Evolutionary conservation across 768 basidiomycete species (phyloP), one percentile per base, ranked within the genome.

Genomic region (Lentinula edodes): DNA sequence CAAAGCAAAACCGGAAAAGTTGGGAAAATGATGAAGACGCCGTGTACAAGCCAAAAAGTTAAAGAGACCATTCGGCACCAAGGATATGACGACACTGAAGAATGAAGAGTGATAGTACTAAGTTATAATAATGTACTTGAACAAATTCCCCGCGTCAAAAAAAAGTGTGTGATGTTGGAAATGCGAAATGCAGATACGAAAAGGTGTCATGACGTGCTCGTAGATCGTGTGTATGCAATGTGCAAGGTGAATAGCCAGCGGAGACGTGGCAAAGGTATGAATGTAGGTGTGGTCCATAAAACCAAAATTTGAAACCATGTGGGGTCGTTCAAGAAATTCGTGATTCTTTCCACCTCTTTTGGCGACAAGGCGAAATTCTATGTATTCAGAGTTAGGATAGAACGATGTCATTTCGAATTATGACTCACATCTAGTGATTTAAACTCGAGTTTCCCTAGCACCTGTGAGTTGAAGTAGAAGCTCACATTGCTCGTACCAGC

Each of bases 401-500:
- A 28, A 28, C 28, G 28, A 28, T 28, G 28, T 28, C 28, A 28
- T 28, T 28, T 28, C 28, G 1, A n/a, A n/a, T 43, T 15, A 6
- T 18, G 16, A 43, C n/a, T 15, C 16, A 43, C 13, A 6, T 43
- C 42, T 28, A 18, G 15, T 16, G 16, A 7, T 43, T 43, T n/a
- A 48, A 20, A n/a, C 46, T 20, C 18, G 9, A 12, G 46, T 48
- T 20, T 48, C 46, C 12, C 55, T 56, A 39, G 39, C 23, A 56
- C 39, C 18, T 2, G 55, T 43, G 8, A 45, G 39, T 39, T 23
- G 13, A 16, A 56, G 41, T 12, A 56, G 16, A 18, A 56, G 38
- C 55, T 45, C 55, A 16, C 55, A 56, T 28, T 56, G 41, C 55
- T 56, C 55, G 55, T 56, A 56, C 55, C 55, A 56, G 41, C 55